Percentiles rank a stretch among this genome's conserved stretches.
These are phyloP conservation scores for Yamadazyma trypodendri DNA, from an alignment of 1,139 yeast genomes.

Conservation along the genomic window DNA sequence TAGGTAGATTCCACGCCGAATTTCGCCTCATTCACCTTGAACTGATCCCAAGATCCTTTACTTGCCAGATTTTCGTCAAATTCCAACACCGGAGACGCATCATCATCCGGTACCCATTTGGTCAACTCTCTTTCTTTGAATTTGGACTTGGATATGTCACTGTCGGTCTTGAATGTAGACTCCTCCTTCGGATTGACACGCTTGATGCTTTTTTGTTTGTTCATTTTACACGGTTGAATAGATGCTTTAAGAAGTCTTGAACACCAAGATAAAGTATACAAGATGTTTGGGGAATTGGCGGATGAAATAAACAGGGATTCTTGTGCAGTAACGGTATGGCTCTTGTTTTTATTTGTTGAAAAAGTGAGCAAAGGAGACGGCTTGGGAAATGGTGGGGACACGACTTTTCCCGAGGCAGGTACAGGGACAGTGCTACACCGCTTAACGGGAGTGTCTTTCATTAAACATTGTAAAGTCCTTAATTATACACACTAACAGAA, in stretches of 20 bases:
- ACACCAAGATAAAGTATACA: too few species aligned
- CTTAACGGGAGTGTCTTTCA: too few species aligned
- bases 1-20: slow-evolving; percentile 87
- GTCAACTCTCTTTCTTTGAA: slow-evolving; percentile 70
- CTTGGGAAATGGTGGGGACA: background rate
- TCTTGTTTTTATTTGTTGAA: slow-evolving; percentile 5
- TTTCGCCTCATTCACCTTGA: slow-evolving; percentile 80
- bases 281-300: too few species aligned
- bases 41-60: slow-evolving; percentile 80
- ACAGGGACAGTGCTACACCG: too few species aligned
- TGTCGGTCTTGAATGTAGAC: slow-evolving; percentile 69
- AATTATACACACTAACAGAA: too few species aligned
- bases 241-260: too few species aligned
- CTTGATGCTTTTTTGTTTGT: slow-evolving; percentile 15
- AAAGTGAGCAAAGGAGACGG: slow-evolving; percentile 2
- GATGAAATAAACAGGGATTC: too few species aligned
- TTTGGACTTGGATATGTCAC: slow-evolving; percentile 63
- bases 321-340: too few species aligned
- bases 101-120: slow-evolving; percentile 74
- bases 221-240: slow-evolving; percentile 5
- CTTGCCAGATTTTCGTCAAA: slow-evolving; percentile 40
- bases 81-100: slow-evolving; percentile 24
- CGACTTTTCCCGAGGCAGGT: too few species aligned
- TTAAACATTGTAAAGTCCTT: too few species aligned
- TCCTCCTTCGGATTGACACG: slow-evolving; percentile 5